phyloP scores from a whole-genome alignment of 257 asterid genomes.

The Scutellaria galericulata region DNA sequence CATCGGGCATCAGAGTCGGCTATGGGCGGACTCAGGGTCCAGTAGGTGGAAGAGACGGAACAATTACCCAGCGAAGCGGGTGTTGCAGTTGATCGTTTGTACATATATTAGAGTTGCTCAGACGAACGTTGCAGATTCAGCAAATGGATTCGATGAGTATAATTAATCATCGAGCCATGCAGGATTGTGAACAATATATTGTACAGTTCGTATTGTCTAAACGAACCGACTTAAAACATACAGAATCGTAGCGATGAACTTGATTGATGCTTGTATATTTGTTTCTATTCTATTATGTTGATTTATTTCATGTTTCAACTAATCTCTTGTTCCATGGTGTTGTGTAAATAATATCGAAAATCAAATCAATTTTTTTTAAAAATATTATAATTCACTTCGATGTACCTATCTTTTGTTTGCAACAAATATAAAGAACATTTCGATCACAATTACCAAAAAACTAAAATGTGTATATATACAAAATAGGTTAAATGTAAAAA shows the following conservation, averaged over 20 bases:
- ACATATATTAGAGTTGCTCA: slow-evolving; percentile 39
- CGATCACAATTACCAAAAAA: too few species aligned
- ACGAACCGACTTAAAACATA: neutral
- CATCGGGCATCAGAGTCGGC: slow-evolving; percentile 79
- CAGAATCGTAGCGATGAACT: neutral
- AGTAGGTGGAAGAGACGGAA: slow-evolving; percentile 59
- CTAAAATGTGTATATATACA: too few species aligned
- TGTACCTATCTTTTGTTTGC: too few species aligned
- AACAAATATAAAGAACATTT: too few species aligned
- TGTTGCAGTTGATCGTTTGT: slow-evolving; percentile 8
- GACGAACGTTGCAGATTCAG: neutral
- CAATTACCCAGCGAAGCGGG: slow-evolving; percentile 49
- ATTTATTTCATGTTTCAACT: too few species aligned
- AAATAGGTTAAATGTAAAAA: too few species aligned
- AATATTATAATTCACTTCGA: too few species aligned
- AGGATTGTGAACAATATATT: slow-evolving; percentile 7
- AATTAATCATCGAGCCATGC: slow-evolving; percentile 13
- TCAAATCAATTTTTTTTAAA: too few species aligned
- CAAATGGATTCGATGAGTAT: neutral
- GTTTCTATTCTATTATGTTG: neutral
- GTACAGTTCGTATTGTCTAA: slow-evolving; percentile 30
- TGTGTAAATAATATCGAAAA: too few species aligned
- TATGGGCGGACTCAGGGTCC: slow-evolving; percentile 64
- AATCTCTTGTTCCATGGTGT: too few species aligned
- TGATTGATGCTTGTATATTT: neutral